These are phyloP conservation scores for Nakataea oryzae DNA, from an alignment of 2,329 filamentous ascomycete species.

Conservation along the genomic window DNA sequence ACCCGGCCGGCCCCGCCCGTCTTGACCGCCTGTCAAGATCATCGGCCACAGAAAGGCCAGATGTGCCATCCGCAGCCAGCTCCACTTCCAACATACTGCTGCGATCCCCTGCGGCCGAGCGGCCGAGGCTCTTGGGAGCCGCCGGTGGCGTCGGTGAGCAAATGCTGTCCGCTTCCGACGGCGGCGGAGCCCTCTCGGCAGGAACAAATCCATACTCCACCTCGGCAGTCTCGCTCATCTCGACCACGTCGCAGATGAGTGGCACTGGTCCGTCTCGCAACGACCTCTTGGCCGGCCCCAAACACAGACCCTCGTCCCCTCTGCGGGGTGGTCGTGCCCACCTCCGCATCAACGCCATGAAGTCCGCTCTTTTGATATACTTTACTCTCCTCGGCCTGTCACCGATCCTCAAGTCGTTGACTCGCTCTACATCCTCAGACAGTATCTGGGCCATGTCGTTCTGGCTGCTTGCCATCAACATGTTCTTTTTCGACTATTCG, in stretches of 20 bases:
- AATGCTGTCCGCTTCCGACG: not conserved
- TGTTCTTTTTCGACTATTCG: constrained; percentile 96
- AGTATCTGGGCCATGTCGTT: constrained; percentile 96
- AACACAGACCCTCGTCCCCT: constrained; percentile 20
- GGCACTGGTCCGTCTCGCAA: constrained; percentile 8
- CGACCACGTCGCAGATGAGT: constrained; percentile 22
- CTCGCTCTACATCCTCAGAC: constrained; percentile 80
- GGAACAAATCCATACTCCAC: constrained; percentile 37
- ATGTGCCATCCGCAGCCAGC: constrained; percentile 28
- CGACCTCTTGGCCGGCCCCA: constrained; percentile 20
- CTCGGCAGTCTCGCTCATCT: constrained; percentile 45
- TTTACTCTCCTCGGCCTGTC: constrained; percentile 84
- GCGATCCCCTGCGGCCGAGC: constrained; percentile 6
- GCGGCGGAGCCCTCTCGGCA: constrained; percentile 16
- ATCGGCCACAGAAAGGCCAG: not conserved
- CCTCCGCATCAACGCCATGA: constrained; percentile 65
- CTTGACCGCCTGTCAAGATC: not conserved
- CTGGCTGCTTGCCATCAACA: constrained; percentile 87
- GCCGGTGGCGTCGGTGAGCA: constrained; percentile 16
- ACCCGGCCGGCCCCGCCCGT: not conserved
- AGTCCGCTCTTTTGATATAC: constrained; percentile 88
- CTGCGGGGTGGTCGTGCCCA: constrained; percentile 29
- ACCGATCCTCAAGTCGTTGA: constrained; percentile 94
- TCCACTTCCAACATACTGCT: constrained; percentile 33
- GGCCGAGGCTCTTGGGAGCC: constrained; percentile 7